A percentile compares a stretch with the other conserved stretches of the same genome.
phyloP scores from a whole-genome alignment of 192 early-diverging fungal genomes.

The Backusella liffmaniae region DNA sequence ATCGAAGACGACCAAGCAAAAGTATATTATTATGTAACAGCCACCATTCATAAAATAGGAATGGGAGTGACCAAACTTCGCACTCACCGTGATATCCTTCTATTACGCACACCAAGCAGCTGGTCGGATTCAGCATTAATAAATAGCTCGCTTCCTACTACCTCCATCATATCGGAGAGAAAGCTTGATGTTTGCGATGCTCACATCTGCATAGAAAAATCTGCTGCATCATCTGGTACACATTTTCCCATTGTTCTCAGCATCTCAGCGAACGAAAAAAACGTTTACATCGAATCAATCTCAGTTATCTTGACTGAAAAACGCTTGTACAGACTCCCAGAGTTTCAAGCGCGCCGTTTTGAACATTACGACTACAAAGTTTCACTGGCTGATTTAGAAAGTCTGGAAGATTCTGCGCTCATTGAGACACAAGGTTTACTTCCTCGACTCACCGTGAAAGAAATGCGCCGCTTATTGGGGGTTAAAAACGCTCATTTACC shows the following conservation, averaged over 20 bases:
- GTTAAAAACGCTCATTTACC: conserved; percentile 29
- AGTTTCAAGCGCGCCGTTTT: conserved; percentile 18
- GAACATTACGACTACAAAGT: conserved; percentile 21
- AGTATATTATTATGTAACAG: conserved; percentile 18
- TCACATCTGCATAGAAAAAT: conserved; percentile 24
- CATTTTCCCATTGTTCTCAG: conserved; percentile 22
- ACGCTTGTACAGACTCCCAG: conserved; percentile 27
- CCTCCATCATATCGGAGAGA: conserved; percentile 16
- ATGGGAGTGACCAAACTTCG: conserved; percentile 14
- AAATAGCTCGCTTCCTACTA: conserved; percentile 11
- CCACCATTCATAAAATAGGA: conserved; percentile 7
- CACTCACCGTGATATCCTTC: conserved; percentile 16
- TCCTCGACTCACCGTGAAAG: background rate
- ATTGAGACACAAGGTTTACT: background rate
- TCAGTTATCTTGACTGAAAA: conserved; percentile 24
- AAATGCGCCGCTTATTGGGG: conserved; percentile 16
- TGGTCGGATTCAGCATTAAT: conserved; percentile 23
- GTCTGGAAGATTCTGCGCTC: background rate
- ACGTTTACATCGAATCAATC: conserved; percentile 21
- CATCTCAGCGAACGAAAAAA: conserved; percentile 18
- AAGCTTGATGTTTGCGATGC: conserved; percentile 19
- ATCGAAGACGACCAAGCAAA: conserved; percentile 35
- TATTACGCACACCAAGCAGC: conserved; percentile 13
- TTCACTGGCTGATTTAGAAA: background rate
- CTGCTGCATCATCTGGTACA: conserved; percentile 29